These are phyloP conservation scores for Psilocybe tampanensis DNA, from an alignment of 768 basidiomycete species.

Conservation along the genomic window DNA sequence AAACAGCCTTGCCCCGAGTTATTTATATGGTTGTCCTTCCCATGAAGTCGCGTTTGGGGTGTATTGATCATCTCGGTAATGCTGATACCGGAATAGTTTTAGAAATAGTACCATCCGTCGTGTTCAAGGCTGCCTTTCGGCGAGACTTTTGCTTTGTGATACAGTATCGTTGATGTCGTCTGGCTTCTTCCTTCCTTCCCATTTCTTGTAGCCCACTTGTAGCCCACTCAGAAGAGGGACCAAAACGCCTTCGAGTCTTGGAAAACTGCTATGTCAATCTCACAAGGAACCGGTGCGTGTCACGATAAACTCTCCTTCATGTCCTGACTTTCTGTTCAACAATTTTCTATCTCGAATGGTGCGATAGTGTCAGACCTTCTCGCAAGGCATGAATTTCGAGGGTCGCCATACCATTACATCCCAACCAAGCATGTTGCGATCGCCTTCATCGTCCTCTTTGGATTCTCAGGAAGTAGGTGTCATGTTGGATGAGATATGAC, in stretches of 20 bases:
- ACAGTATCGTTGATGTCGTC: not conserved
- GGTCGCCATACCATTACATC: constrained; percentile 29
- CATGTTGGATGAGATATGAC: too few relatives aligned
- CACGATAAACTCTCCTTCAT: not conserved
- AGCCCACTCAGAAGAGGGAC: not conserved
- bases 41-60: too few relatives aligned
- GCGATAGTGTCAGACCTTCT: not conserved
- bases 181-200: not conserved
- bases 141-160: not conserved
- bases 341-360: not conserved
- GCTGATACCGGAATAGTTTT: too few relatives aligned
- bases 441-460: constrained; percentile 36
- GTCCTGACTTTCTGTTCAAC: not conserved
- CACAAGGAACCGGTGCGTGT: not conserved
- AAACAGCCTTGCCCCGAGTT: too few relatives aligned
- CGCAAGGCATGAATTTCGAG: not conserved
- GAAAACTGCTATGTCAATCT: not conserved
- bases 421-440: constrained; percentile 25
- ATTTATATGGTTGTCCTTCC: too few relatives aligned
- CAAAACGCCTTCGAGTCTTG: not conserved
- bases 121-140: not conserved
- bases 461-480: constrained; percentile 38
- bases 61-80: too few relatives aligned
- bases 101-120: not conserved
- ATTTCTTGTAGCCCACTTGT: not conserved